Conservation (phyloP, 106 monocot genomes). For the Platanthera guangdongensis region DNA sequence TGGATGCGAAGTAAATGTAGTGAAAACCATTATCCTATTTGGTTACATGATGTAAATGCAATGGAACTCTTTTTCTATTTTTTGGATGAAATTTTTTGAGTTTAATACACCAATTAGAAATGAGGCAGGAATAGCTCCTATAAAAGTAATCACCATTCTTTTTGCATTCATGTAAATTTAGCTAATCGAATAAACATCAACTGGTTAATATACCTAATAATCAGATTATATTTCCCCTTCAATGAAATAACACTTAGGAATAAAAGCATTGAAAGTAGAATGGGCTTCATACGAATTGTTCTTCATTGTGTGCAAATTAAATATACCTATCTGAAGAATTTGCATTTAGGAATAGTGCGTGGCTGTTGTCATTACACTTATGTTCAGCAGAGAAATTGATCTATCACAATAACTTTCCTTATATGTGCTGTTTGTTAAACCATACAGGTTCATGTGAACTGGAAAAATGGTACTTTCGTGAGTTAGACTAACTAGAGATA, state of each 20-base stretch:
- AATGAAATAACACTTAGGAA: background rate
- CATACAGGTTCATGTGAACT: too few species aligned
- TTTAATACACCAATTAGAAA: background rate
- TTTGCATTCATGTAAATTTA: background rate
- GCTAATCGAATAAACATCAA: background rate
- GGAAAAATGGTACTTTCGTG: too few species aligned
- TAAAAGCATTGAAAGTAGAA: background rate
- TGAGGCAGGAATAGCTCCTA: background rate
- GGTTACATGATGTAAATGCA: background rate
- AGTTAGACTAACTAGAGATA: too few species aligned
- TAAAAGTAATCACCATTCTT: background rate
- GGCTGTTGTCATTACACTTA: too few species aligned
- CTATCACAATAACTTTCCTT: too few species aligned
- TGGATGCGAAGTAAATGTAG: background rate
- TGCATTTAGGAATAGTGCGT: too few species aligned
- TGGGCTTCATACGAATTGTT: background rate
- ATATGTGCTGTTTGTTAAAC: too few species aligned
- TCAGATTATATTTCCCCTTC: background rate
- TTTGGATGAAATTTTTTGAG: background rate
- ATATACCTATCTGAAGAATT: too few species aligned
- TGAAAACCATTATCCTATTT: background rate
- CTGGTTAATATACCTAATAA: background rate
- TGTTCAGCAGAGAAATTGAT: too few species aligned
- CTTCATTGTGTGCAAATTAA: background rate
- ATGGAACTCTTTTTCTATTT: background rate